Evolutionary conservation across 257 asterid species (phyloP), one percentile per base, ranked within the genome.

Genomic region (Marsdenia floribunda): DNA sequence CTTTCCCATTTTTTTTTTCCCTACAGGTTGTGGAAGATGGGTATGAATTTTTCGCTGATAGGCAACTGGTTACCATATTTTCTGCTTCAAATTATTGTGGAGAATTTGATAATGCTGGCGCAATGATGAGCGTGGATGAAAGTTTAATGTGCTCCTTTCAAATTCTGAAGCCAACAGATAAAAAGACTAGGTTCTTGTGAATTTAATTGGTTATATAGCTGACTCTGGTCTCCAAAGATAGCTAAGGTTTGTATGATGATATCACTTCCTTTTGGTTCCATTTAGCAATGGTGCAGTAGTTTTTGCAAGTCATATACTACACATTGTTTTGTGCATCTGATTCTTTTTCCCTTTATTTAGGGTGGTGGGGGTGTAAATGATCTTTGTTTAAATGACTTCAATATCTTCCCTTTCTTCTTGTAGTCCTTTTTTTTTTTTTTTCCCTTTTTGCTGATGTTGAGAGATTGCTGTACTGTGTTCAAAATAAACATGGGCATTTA

Each of bases 51-150:
- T 90, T 90, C 4, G 95, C 96, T 68, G 93, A 90, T 16, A 88
- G 95, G 88, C 94, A 87, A 82, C 87, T 90, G 66, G 96, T 90
- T 66, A 90, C 96, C 37, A 86, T 90, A 82, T 90, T 90, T 81
- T 90, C 96, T 75, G 94, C 96, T 68, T 95, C 96, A 72, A 89
- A 90, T 83, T 90, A 88, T 77, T 89, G 95, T 70, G 96, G 96
- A 38, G 93, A 90, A 85, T 90, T 88, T 72, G 94, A 89, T 72
- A 90, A 90, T 86, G 95, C 96, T 74, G 96, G 96, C 29, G 95
- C 96, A 75, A 86, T 90, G 90, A 88, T 90, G 96, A 90, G 93
- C 74, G 95, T 90, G 67, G 95, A 90, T 78, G 97, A 90, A 79
- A 89, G 91, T 79, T 84, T 90, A 85, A 86, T 90, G 95, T 90